Evolutionary conservation across 768 basidiomycete species (phyloP), one percentile per base, ranked within the genome.

Genomic region (Phallus indusiatus): DNA sequence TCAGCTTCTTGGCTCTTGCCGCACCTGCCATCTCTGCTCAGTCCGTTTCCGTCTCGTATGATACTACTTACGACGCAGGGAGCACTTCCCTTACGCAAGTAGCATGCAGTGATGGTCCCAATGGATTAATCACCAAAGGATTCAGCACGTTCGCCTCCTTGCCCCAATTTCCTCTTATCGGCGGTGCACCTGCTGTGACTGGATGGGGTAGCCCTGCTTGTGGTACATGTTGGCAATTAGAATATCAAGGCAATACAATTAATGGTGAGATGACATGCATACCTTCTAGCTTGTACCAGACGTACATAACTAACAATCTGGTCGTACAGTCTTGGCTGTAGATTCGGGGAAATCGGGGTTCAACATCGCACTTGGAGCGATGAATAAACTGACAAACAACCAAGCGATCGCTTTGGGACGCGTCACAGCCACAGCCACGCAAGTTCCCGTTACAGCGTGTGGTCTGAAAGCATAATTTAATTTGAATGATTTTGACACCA

Each of bases 321-420:
- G n/a, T n/a, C n/a, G n/a, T n/a, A 24, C 28, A 58, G 47, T 58
- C 35, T 33, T 52, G 16, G 73, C 71, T 5, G 65, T 74, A 8
- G 74, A 73, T 46, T 51, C 52, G 17, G 62, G 64, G 10, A 24
- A 4, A 2, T 62, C 65, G 0, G 73, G 71, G 3, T 82, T 81
- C 63, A 81, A 79, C 59, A 67, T 84, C 24, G 76, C 80, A 0
- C 64, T 75, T 62, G 69, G 65, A 20, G 81, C 82, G n/a, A 79
- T 84, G 81, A 76, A 84, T 61, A 64, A 63, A 14, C 66, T 84
- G 61, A 84, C 83, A 11, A 69, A 71, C 52, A 73, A 72, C 35
- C 69, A 78, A 63, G 83, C 77, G 0, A 71, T 67, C 47, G 65
- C 73, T 34, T 65, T 80, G 22, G 84, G 84, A 9, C 69, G 77